These are phyloP conservation scores for Chaetomiaceae sp. DNA, from an alignment of 2,329 filamentous ascomycete genomes.

Conservation along the genomic window DNA sequence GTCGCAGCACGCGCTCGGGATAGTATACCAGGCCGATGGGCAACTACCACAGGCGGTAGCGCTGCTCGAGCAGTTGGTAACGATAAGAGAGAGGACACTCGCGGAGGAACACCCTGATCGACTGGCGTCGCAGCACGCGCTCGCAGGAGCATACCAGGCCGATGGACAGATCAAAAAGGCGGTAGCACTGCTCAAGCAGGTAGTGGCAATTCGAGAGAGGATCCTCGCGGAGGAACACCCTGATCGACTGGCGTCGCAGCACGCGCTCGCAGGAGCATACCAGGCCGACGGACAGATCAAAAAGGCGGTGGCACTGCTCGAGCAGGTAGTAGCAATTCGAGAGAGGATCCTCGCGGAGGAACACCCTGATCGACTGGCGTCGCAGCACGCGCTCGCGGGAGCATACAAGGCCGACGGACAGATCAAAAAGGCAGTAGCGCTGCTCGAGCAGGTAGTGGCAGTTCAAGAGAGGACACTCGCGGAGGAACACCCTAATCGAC, in stretches of 20 bases:
- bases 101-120: background rate
- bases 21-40: slow-evolving; percentile 4
- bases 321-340: background rate
- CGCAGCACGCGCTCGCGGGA: no score
- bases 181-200: background rate
- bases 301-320: background rate
- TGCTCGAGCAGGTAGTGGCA: background rate
- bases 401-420: background rate
- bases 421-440: background rate
- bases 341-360: background rate
- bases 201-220: background rate
- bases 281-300: background rate
- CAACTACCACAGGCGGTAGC: background rate
- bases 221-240: slow-evolving; percentile 1
- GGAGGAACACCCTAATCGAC: background rate
- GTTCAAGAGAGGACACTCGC: no score
- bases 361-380: no score
- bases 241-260: no score
- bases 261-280: no score
- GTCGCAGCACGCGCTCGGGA: no score
- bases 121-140: no score
- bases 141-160: background rate
- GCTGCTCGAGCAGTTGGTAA: background rate
- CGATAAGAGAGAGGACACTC: background rate
- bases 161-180: background rate